Conservation (phyloP, 805 yeast genomes). For the Saccharomycopsis selenospora region DNA sequence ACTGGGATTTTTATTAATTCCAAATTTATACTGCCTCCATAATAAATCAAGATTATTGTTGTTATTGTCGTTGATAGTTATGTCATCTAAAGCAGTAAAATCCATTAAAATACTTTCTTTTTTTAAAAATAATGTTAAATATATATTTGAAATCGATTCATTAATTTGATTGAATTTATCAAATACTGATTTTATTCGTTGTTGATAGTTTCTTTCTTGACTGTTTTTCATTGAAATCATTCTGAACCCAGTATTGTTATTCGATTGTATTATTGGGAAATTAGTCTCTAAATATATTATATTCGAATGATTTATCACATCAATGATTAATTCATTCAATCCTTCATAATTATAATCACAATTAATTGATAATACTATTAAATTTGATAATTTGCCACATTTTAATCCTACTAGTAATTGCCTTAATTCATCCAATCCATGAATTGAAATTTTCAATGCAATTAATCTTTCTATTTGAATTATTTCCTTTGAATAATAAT, state of each 20-base stretch:
- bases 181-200: not conserved
- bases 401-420: not conserved
- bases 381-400: conserved; percentile 3
- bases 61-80: not conserved
- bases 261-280: not conserved
- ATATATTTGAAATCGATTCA: not conserved
- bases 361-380: not conserved
- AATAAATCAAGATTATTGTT: not conserved
- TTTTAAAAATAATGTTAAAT: not conserved
- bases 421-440: not conserved
- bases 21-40: not conserved
- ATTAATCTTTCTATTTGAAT: conserved; percentile 1
- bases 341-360: not conserved
- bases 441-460: not conserved
- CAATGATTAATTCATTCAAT: not conserved
- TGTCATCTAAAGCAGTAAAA: not conserved
- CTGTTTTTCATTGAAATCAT: not conserved
- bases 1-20: not conserved
- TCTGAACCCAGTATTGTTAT: not conserved
- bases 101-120: conserved; percentile 3
- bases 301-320: conserved; percentile 3
- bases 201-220: not conserved
- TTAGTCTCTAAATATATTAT: conserved; percentile 3
- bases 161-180: not conserved
- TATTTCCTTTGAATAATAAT: not conserved